Evolutionary conservation across 257 asterid species (phyloP), one percentile per base, ranked within the genome.

Genomic region (Eustoma russellianum): DNA sequence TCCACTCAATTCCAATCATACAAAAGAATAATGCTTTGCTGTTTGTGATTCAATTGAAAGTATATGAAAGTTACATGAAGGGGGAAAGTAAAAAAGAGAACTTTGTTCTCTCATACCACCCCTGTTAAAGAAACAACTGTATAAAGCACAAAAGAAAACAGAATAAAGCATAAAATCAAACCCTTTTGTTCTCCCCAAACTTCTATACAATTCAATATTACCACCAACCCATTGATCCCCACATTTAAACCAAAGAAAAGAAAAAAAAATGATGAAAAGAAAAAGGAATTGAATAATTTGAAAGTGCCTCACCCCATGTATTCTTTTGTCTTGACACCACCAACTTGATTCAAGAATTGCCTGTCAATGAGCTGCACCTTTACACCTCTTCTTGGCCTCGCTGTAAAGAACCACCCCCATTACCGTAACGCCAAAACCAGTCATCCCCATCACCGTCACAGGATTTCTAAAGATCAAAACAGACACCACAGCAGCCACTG

Each of bases 361-460:
- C 43, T 38, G 52, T 85, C 92, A 90, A 72, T 86, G 96, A 61
- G 83, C 77, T 77, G 77, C 75, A 38, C 41, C 79, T 75, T 91
- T 91, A 49, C 82, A 66, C 59, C 98, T 84, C 77, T 92, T 92
- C 84, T 56, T 88, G 0, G 98, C 98, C 71, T 92, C 97, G 56
- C 95, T 82, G 85, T 92, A 92, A 81, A 88, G 84, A 58, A 82
- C 82, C 50, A 92, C 98, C 5, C 98, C 97, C 98, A 92, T 88
- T 46, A 92, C 48, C 4, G 98, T 92, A 45, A 83, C 72, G 2
- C 74, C 95, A 53, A 92, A 92, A 12, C 98, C 98, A 15, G 82
- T 63, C 75, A 92, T 79, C 66, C 98, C 98, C 97, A 92, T 84
- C 64, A 70, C 86, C 1, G 94, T 92, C 62, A 92, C 98, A 55